Base-by-base conservation (phyloP, 2,329 filamentous ascomycete genomes). In the Epichloe baconii region DNA sequence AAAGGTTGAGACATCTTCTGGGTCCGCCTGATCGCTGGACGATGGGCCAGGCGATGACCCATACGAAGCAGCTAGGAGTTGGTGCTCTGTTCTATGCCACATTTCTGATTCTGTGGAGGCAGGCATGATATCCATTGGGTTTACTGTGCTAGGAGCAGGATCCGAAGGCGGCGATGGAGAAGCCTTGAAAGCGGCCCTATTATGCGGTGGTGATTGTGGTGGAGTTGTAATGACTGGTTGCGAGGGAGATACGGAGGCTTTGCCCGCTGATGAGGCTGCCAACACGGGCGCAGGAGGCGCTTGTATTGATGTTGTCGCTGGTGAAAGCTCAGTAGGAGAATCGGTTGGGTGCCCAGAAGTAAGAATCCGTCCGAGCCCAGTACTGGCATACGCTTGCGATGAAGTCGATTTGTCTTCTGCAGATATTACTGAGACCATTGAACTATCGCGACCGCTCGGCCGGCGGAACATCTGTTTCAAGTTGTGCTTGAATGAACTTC, bases 91-190 rank as follows among this genome's bases (percentile, higher is more conserved):
- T 37, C 62, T 59, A 48, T 70, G 62, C 62, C 64, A 68, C 31
- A 65, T 52, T 52, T 70, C 68, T 7, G 62, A 62, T 52, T 69
- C 60, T 3, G 67, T 68, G 15, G 63, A 65, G 3, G 68, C 63
- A 5, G 68, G 71, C 75, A 76, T 77, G 34, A 78, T 71, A 47
- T 76, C 72, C 70, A 76, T 76, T 0, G 75, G 75, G 41, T 77
- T 77, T 10, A 75, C 73, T 4, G 74, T 77, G 36, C 71, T 72
- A 3, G 70, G 69, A 2, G 68, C 65, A 37, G 72, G 64, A 46
- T 66, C 56, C 4, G 52, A 50, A 12, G 67, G 61, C 44, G 66
- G 61, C 19, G 61, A 62, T 47, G 65, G 59, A 23, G 62, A 61
- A 7, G 56, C 51, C 48, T 53, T 57, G 37, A 61, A 48, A 45